Evolutionary conservation across 306 rosid species (phyloP).

Genomic region (Casuarina glauca): DNA sequence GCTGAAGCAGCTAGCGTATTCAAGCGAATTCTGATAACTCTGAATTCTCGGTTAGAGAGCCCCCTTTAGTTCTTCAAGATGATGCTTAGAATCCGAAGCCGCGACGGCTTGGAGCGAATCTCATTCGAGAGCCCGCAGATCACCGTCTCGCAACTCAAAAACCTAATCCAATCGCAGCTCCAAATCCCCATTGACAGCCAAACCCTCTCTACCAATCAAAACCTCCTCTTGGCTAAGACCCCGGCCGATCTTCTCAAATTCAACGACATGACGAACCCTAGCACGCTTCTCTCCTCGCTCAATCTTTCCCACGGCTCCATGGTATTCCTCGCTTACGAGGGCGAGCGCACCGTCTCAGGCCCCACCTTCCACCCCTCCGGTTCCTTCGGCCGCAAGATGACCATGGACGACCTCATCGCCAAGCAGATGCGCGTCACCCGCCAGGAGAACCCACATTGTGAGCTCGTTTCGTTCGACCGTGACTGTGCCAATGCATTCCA

Average conservation of each 20-base stretch:
- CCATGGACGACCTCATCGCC: conserved; percentile 97
- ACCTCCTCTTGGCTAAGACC: conserved; percentile 67
- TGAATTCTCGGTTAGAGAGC: not conserved
- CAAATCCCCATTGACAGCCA: conserved; percentile 68
- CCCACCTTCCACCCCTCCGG: conserved; percentile 76
- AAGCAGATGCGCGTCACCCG: conserved; percentile 86
- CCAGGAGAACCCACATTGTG: conserved; percentile 87
- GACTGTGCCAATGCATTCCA: conserved; percentile 90
- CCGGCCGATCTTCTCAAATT: conserved; percentile 62
- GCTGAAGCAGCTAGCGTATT: not conserved
- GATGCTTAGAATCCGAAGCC: conserved; percentile 94
- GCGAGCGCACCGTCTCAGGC: conserved; percentile 74
- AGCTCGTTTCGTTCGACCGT: conserved; percentile 86
- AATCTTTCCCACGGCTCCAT: conserved; percentile 77
- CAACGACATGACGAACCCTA: conserved; percentile 68
- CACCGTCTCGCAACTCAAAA: conserved; percentile 64
- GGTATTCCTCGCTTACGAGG: conserved; percentile 66
- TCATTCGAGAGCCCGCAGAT: conserved; percentile 55
- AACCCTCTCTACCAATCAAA: conserved; percentile 81
- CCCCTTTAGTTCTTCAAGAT: conserved; percentile 29
- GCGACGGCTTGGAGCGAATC: conserved; percentile 89
- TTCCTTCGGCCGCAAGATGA: conserved; percentile 96
- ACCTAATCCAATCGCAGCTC: conserved; percentile 59
- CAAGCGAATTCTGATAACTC: not conserved
- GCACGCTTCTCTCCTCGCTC: conserved; percentile 53